These are phyloP conservation scores for Fusarium sp. DNA, from an alignment of 2,329 filamentous ascomycete genomes.

Conservation along the genomic window DNA sequence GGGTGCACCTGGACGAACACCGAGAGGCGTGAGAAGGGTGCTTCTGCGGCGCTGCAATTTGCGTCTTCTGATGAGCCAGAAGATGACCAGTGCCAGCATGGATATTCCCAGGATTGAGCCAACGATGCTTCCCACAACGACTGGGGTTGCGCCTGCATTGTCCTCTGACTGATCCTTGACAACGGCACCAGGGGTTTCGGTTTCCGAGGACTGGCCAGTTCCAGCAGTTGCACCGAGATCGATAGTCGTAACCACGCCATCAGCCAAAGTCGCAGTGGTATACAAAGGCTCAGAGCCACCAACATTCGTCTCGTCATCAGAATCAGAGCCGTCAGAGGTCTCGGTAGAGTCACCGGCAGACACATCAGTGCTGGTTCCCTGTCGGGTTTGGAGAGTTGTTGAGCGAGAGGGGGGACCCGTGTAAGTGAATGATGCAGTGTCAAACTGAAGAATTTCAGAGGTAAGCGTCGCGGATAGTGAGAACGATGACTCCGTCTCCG, in stretches of 20 bases:
- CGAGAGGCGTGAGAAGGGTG: conserved; percentile 63
- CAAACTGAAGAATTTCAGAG: conserved; percentile 35
- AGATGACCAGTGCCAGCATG: conserved; percentile 58
- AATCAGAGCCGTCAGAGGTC: conserved; percentile 23
- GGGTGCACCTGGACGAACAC: conserved; percentile 29
- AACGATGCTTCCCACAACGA: conserved; percentile 64
- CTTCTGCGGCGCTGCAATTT: conserved; percentile 58
- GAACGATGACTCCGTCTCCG: conserved; percentile 1
- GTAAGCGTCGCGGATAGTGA: conserved; percentile 1
- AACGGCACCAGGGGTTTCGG: conserved; percentile 23
- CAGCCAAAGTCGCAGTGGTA: conserved; percentile 39
- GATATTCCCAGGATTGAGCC: conserved; percentile 59
- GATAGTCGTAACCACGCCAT: conserved; percentile 40
- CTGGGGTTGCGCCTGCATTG: conserved; percentile 43
- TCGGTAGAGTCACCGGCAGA: conserved; percentile 32
- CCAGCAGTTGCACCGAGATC: conserved; percentile 36
- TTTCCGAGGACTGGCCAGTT: conserved; percentile 35
- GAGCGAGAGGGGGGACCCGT: conserved; percentile 27
- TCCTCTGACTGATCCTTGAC: conserved; percentile 22
- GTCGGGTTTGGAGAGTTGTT: conserved; percentile 38
- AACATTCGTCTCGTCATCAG: conserved; percentile 26
- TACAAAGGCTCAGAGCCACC: conserved; percentile 27
- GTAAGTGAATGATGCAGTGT: conserved; percentile 37
- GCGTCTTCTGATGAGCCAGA: conserved; percentile 63
- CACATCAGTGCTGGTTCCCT: conserved; percentile 31